Evolutionary conservation across 2,329 filamentous ascomycete genomes (phyloP), one percentile per base, ranked within the genome.

Genomic region (Fusarium annulatum): DNA sequence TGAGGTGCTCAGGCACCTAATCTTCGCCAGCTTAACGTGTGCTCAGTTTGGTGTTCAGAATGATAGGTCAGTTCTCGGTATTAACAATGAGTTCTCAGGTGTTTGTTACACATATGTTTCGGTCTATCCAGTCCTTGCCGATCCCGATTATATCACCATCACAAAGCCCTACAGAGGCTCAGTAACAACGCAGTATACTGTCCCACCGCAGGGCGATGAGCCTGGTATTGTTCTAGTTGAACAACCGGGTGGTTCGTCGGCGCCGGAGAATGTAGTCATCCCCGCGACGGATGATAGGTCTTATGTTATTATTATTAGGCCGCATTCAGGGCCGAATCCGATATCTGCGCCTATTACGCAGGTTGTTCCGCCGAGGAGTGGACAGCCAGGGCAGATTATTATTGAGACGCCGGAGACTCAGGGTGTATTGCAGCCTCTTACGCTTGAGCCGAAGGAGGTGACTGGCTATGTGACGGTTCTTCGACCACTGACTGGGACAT

Each of bases 81-180:
- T 75, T 64, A 75, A 74, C 53, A 75, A 72, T 48, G 65, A 77
- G 7, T 65, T 63, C 19, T 66, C 69, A 48, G 74, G 74, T 10
- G 70, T 77, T 21, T 77, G 75, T 12, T 77, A 77, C 62, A 77
- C 76, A n/a, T 77, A 77, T 49, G 70, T 77, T 42, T 77, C 76
- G 19, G 72, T 75, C 2, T 77, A 77, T 39, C 76, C 76, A 15
- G 70, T 77, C 33, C 67, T 74, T 28, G 76, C 64, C 45, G 64
- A 61, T 14, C 69, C 72, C 11, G 73, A 70, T 21, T 77, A 77
- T 30, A 67, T 77, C 8, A 77, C 76, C 5, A 56, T 77, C 9
- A 77, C 74, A 28, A 69, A 59, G n/a, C 61, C 61, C 18, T 75
- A 76, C 36, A 59, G 62, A 52, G 75, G 75, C 9, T 67, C 66